Evolutionary conservation across 495 filamentous ascomycete species (phyloP).

Genomic region (Schizothecium vesticola): DNA sequence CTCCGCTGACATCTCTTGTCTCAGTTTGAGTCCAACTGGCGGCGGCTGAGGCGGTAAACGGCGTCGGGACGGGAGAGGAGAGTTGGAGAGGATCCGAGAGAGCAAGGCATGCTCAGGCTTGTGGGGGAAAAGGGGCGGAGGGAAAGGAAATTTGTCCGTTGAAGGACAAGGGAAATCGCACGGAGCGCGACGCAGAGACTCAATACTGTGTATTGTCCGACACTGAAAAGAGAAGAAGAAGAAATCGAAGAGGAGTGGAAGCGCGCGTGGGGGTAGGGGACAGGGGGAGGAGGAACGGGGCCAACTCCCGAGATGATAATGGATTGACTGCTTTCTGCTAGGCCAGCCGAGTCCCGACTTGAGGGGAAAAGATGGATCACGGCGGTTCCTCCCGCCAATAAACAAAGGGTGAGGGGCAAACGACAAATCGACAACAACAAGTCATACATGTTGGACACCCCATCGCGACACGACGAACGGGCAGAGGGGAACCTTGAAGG

Average conservation of each 20-base stretch:
- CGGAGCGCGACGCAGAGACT: background rate
- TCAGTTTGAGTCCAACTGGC: background rate
- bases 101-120: background rate
- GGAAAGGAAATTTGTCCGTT: background rate
- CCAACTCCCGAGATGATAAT: background rate
- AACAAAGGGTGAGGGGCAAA: background rate
- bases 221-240: background rate
- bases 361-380: background rate
- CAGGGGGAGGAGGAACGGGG: no score
- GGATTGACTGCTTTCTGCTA: no score
- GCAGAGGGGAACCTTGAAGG: background rate
- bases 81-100: background rate
- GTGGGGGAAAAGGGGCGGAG: background rate
- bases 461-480: background rate
- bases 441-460: no score
- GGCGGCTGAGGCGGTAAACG: background rate
- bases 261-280: background rate
- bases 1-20: background rate
- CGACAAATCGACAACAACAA: no score
- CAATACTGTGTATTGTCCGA: background rate
- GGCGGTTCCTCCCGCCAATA: background rate
- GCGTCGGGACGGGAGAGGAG: background rate
- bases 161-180: background rate
- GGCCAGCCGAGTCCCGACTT: no score
- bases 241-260: background rate